These are phyloP conservation scores for Ottelia alismoides DNA, from an alignment of 106 monocot genomes.

Conservation along the genomic window DNA sequence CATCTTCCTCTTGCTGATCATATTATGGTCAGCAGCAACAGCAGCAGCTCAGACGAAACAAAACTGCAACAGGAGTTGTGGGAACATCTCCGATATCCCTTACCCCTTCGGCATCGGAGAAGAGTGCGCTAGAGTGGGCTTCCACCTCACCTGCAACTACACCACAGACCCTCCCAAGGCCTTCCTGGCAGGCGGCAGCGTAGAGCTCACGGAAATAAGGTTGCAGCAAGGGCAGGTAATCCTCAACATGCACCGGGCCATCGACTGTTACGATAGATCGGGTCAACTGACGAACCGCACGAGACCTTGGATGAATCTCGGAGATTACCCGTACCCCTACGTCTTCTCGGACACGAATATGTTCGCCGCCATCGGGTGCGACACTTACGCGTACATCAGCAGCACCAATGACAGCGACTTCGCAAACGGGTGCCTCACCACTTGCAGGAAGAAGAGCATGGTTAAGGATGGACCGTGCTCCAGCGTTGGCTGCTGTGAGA, in stretches of 20 bases:
- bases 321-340: not conserved
- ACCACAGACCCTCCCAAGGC: not conserved
- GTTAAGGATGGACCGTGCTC: no score
- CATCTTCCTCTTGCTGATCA: no score
- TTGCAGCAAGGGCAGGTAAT: not conserved
- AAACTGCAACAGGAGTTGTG: no score
- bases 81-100: no score
- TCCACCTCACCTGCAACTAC: not conserved
- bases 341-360: no score
- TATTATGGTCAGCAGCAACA: no score
- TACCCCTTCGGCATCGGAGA: slow-evolving; percentile 2
- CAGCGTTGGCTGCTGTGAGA: slow-evolving; percentile 7
- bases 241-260: not conserved
- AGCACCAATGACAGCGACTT: no score
- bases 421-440: no score
- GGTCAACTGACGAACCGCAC: not conserved
- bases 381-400: not conserved
- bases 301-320: not conserved
- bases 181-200: not conserved
- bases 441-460: no score
- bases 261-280: not conserved
- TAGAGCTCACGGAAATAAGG: not conserved
- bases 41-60: no score
- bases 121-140: not conserved
- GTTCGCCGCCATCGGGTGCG: no score